These are phyloP conservation scores for Malus sieversii DNA, from an alignment of 306 rosid genomes.

Conservation along the genomic window DNA sequence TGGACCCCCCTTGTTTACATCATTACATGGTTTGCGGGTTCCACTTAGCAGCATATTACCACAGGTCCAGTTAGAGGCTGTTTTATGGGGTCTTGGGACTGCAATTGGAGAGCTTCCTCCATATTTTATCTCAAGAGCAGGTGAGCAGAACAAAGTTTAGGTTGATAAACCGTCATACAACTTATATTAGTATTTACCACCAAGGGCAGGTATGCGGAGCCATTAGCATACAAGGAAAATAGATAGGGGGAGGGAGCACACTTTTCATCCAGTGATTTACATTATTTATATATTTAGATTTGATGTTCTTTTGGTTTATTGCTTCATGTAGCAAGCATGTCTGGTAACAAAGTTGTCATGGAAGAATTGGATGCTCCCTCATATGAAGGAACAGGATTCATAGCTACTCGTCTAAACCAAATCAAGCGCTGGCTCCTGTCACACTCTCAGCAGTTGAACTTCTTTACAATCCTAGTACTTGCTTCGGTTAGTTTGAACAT, in stretches of 20 bases:
- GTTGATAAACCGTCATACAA: background rate
- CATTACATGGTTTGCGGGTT: slow-evolving; percentile 55
- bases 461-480: slow-evolving; percentile 67
- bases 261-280: background rate
- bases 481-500: slow-evolving; percentile 84
- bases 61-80: slow-evolving; percentile 86
- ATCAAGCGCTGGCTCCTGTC: slow-evolving; percentile 70
- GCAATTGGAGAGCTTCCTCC: slow-evolving; percentile 99
- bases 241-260: background rate
- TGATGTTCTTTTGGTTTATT: background rate
- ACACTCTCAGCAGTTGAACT: slow-evolving; percentile 80
- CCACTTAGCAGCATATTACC: slow-evolving; percentile 83
- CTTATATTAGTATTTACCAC: background rate
- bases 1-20: slow-evolving; percentile 68
- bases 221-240: background rate
- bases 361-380: slow-evolving; percentile 55
- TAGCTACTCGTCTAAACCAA: slow-evolving; percentile 41
- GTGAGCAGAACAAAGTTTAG: slow-evolving; percentile 29
- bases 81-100: slow-evolving; percentile 95
- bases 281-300: background rate
- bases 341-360: slow-evolving; percentile 57
- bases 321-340: slow-evolving; percentile 53
- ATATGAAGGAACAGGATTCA: slow-evolving; percentile 50
- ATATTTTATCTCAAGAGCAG: slow-evolving; percentile 97
- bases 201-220: background rate